A percentile compares a stretch with the other conserved stretches of the same genome.
These are phyloP conservation scores for Amanita jacksonii DNA, from an alignment of 768 basidiomycete genomes.

Conservation along the genomic window DNA sequence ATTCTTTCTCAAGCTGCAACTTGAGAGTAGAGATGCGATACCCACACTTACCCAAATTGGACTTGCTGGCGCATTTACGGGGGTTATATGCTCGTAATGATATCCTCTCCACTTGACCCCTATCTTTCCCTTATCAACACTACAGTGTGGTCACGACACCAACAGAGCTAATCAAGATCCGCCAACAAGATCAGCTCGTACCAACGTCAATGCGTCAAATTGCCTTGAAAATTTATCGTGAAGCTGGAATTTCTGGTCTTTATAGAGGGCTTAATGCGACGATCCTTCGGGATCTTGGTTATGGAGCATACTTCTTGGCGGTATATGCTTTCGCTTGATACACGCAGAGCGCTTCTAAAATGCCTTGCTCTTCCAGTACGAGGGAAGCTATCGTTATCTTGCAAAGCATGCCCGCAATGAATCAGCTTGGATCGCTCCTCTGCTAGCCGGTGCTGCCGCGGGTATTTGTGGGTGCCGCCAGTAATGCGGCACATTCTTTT, in stretches of 20 bases:
- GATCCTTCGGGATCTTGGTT: constrained; percentile 68
- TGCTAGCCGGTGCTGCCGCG: constrained; percentile 68
- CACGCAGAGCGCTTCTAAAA: not conserved
- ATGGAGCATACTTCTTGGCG: constrained; percentile 78
- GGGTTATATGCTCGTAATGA: constrained; percentile 69
- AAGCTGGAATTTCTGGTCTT: constrained; percentile 52
- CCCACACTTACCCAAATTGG: constrained; percentile 67
- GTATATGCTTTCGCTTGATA: no score
- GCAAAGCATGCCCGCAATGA: constrained; percentile 22
- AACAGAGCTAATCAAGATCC: constrained; percentile 83
- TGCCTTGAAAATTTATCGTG: constrained; percentile 42
- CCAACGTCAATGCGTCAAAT: constrained; percentile 42
- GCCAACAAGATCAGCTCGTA: constrained; percentile 53
- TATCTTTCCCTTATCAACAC: not conserved
- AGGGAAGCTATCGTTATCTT: constrained; percentile 49
- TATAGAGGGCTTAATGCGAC: constrained; percentile 74
- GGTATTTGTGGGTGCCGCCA: constrained; percentile 48
- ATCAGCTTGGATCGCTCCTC: constrained; percentile 44
- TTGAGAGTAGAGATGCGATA: constrained; percentile 30
- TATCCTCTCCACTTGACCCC: not conserved
- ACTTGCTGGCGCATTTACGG: constrained; percentile 73
- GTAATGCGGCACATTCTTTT: not conserved
- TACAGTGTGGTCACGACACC: constrained; percentile 68
- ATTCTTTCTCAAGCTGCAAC: constrained; percentile 63
- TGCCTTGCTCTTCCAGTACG: constrained; percentile 36